Base-by-base conservation (phyloP, 2,329 filamentous ascomycete genomes). In the Claviceps lovelessii region DNA sequence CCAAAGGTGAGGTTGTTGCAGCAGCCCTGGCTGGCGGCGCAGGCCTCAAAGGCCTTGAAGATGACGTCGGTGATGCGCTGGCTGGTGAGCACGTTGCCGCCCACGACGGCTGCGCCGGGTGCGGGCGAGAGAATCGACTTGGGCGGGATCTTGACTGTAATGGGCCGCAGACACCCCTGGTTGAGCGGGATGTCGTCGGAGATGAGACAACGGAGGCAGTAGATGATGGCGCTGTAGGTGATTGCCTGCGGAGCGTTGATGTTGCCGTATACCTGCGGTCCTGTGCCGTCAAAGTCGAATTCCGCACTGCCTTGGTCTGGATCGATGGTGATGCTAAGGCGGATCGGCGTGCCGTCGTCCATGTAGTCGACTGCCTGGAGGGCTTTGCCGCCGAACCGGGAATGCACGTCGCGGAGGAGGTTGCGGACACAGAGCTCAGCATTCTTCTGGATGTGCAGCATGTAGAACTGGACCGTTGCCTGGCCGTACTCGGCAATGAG, bases 1-100 rank as follows among this genome's bases (percentile, higher is more conserved):
- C 86, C 87, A 62, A 93, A 91, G 0, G 88, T 91, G 9, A 93
- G 75, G 63, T 91, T 93, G 68, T 91, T 91, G 64, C 84, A 88
- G 68, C 87, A 85, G 13, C 88, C 88, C 62, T 91, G 88, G 9
- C 78, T 84, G 13, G 88, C 88, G 3, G 87, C 86, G 58, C 85
- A 90, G 1, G 87, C 88, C 55, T 81, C 76, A 73, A 91, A 91
- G 1, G 87, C 87, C 63, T 86, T 88, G 61, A 74, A 68, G 39
- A 74, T 70, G 46, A 74, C 72, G 54, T 74, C 72, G 1, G 71
- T 73, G 53, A 74, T 71, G 17, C 72, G 67, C 56, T 74, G 72
- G 53, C 67, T 71, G 1, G 72, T 74, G 11, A 73, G 67, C 0
- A 91, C 88, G 61, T 91, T 93, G 45, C 88, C 88, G 37, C 87